phyloP scores from a whole-genome alignment of 495 filamentous ascomycete species.

The Umbilicaria muhlenbergii region DNA sequence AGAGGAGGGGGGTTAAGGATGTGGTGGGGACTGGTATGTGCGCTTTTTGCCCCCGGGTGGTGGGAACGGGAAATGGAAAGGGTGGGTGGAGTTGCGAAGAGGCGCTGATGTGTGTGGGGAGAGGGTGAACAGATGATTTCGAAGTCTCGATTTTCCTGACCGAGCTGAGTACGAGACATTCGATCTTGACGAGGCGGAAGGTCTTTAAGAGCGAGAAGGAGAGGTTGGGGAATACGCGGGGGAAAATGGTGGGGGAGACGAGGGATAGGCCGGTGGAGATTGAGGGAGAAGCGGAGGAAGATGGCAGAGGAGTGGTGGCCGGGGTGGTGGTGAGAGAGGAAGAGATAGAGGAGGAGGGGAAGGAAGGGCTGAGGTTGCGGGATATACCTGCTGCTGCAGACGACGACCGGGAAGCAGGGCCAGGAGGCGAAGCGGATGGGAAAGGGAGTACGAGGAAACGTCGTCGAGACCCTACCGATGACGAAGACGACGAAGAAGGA shows the following conservation, averaged over 20 bases:
- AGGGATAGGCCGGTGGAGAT: slow-evolving; percentile 32
- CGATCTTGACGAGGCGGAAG: slow-evolving; percentile 73
- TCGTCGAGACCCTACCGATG: background rate
- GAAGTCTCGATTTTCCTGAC: slow-evolving; percentile 89
- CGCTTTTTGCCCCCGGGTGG: no score
- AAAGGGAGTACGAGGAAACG: slow-evolving; percentile 3
- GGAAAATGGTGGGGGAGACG: slow-evolving; percentile 30
- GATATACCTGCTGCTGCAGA: slow-evolving; percentile 20
- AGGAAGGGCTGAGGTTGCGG: slow-evolving; percentile 19
- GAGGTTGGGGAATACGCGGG: slow-evolving; percentile 32
- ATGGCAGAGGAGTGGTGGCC: no score
- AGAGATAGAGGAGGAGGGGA: slow-evolving; percentile 19
- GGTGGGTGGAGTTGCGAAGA: background rate
- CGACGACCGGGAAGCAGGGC: slow-evolving; percentile 5
- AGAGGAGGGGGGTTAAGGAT: slow-evolving; percentile 72
- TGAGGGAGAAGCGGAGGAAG: slow-evolving; percentile 26
- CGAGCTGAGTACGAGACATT: slow-evolving; percentile 73
- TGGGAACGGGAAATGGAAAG: no score
- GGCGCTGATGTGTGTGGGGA: background rate
- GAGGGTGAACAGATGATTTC: slow-evolving; percentile 57
- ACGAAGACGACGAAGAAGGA: background rate
- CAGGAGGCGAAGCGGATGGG: slow-evolving; percentile 10
- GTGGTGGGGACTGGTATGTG: slow-evolving; percentile 35
- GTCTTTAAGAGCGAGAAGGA: slow-evolving; percentile 39
- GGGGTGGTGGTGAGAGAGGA: slow-evolving; percentile 12